A percentile compares a stretch with the other conserved stretches of the same genome.
Conservation (phyloP, 768 basidiomycete species). For the Phanerochaete sordida region DNA sequence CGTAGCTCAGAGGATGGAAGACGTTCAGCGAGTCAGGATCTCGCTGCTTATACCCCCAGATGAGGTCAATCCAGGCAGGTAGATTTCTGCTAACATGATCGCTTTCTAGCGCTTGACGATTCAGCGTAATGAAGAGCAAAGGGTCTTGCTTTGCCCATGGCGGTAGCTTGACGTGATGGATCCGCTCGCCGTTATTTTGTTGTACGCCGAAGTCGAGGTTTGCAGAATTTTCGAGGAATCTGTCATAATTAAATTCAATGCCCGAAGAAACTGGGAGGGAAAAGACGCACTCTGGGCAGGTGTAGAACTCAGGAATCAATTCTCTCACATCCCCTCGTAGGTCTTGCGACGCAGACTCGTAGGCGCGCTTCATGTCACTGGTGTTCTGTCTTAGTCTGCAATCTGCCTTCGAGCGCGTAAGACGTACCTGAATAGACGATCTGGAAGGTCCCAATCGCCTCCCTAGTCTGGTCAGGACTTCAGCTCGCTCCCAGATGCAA, state of each 20-base stretch:
- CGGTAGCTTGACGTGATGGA: constrained; percentile 86
- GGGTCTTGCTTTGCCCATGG: constrained; percentile 88
- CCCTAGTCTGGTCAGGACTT: constrained; percentile 48
- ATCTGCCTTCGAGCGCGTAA: not conserved
- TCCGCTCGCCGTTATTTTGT: constrained; percentile 70
- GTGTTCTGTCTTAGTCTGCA: constrained; percentile 1
- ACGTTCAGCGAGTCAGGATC: constrained; percentile 76
- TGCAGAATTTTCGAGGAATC: constrained; percentile 80
- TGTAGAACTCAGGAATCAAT: constrained; percentile 87
- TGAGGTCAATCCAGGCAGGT: constrained; percentile 89
- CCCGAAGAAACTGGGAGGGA: not conserved
- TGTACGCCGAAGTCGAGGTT: constrained; percentile 77
- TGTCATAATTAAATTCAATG: constrained; percentile 23
- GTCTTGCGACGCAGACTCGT: constrained; percentile 81
- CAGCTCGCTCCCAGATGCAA: not conserved
- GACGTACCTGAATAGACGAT: constrained; percentile 73
- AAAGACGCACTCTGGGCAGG: constrained; percentile 67
- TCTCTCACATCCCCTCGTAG: constrained; percentile 91
- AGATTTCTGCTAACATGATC: constrained; percentile 81
- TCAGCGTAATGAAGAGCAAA: constrained; percentile 72
- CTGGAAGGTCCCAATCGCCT: constrained; percentile 92
- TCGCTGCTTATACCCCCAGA: constrained; percentile 86
- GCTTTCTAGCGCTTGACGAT: constrained; percentile 87
- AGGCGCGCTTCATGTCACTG: constrained; percentile 78
- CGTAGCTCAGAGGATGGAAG: constrained; percentile 92